phyloP scores from a whole-genome alignment of 2,329 filamentous ascomycete genomes.

The Apiospora saccharicola region DNA sequence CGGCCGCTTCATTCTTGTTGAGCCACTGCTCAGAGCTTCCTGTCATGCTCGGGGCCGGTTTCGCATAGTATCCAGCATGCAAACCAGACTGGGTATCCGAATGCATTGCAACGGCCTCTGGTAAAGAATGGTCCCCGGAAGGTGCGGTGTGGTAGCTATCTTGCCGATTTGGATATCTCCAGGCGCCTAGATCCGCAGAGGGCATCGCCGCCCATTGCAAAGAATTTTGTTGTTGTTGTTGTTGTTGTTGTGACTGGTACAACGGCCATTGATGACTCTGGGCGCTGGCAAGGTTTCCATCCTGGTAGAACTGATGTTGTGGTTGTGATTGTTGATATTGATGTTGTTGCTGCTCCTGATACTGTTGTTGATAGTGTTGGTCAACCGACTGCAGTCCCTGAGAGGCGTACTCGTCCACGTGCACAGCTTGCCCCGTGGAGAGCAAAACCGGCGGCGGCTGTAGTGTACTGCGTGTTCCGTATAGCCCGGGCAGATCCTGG shows the following conservation, averaged over 20 bases:
- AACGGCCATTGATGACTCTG: neutral
- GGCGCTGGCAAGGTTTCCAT: neutral
- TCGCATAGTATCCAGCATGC: neutral
- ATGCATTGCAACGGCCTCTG: neutral
- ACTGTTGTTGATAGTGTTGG: conserved; percentile 22
- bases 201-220: neutral
- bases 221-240: neutral
- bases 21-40: conserved; percentile 23
- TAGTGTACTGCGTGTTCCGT: conserved; percentile 23
- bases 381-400: conserved; percentile 29
- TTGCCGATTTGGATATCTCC: neutral
- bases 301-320: conserved; percentile 14
- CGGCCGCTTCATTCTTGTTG: neutral
- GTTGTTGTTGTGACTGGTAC: neutral
- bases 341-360: neutral
- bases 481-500: conserved; percentile 26
- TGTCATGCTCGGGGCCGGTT: conserved; percentile 25
- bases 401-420: conserved; percentile 30
- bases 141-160: neutral
- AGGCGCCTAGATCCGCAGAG: neutral
- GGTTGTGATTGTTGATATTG: neutral
- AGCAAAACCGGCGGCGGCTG: neutral
- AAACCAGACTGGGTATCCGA: neutral
- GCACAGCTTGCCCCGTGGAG: conserved; percentile 22
- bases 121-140: neutral